phyloP scores from a whole-genome alignment of 768 basidiomycete species.

The Porphyrellus cyaneotinctus region DNA sequence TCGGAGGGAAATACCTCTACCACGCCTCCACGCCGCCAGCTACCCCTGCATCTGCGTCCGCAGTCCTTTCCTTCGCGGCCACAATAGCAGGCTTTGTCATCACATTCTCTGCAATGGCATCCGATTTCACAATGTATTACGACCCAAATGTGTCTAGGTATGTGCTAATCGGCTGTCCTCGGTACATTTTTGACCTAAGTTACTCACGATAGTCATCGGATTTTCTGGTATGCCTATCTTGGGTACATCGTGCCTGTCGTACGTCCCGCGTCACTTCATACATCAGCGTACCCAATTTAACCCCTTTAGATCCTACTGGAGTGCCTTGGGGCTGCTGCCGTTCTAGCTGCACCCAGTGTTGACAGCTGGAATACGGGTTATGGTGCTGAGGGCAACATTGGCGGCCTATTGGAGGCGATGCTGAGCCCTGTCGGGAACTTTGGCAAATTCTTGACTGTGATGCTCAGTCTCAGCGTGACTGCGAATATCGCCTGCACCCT shows the following conservation, averaged over 20 bases:
- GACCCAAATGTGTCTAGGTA: constrained; percentile 55
- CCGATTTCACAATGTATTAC: constrained; percentile 77
- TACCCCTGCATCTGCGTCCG: constrained; percentile 49
- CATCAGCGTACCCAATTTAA: background rate
- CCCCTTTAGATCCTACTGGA: constrained; percentile 35
- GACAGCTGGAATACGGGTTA: constrained; percentile 57
- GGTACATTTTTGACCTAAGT: constrained; percentile 9
- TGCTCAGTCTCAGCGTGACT: constrained; percentile 72
- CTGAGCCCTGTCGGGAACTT: constrained; percentile 59
- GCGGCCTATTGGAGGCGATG: constrained; percentile 60
- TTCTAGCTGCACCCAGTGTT: constrained; percentile 50
- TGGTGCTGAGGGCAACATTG: constrained; percentile 49
- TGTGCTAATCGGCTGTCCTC: background rate
- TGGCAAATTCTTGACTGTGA: constrained; percentile 66
- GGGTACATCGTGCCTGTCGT: constrained; percentile 63
- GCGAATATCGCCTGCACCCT: constrained; percentile 81
- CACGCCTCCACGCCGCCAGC: constrained; percentile 43
- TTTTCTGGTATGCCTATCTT: constrained; percentile 62
- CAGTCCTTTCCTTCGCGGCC: constrained; percentile 62
- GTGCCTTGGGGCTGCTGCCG: constrained; percentile 68
- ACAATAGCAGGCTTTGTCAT: constrained; percentile 72
- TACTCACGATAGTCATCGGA: constrained; percentile 41
- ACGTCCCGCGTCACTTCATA: constrained; percentile 26
- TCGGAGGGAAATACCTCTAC: constrained; percentile 68
- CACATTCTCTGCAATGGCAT: constrained; percentile 55